Evolutionary conservation across 768 basidiomycete genomes (phyloP).

Genomic region (Panaeolus papilionaceus): DNA sequence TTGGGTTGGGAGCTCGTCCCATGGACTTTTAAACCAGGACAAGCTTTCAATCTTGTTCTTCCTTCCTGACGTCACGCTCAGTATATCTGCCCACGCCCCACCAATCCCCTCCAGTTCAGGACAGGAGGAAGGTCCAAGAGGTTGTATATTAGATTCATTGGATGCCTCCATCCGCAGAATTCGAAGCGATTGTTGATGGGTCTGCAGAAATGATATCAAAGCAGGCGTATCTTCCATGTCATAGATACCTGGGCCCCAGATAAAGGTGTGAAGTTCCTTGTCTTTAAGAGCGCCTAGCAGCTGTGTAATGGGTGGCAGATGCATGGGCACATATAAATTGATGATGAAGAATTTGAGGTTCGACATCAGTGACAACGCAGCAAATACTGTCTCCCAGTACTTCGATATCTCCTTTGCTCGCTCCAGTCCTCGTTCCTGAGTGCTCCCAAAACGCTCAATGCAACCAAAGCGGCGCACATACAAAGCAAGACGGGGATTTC

Average conservation of each 20-base stretch:
- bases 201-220: neutral
- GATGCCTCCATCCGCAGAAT: neutral
- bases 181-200: neutral
- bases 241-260: conserved; percentile 4
- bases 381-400: neutral
- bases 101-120: neutral
- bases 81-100: neutral
- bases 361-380: neutral
- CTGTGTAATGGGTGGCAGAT: neutral
- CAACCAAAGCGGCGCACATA: neutral
- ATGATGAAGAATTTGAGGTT: neutral
- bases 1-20: neutral
- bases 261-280: neutral
- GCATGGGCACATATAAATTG: neutral
- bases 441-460: neutral
- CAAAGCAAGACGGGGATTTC: neutral
- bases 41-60: neutral
- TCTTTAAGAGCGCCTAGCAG: neutral
- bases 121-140: neutral
- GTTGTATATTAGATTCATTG: neutral
- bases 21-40: conserved; percentile 3
- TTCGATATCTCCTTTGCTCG: neutral
- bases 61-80: neutral
- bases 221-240: neutral
- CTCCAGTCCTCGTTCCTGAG: neutral